Base-by-base conservation (phyloP, 192 early-diverging fungal species). In the Coemansia sp. region DNA sequence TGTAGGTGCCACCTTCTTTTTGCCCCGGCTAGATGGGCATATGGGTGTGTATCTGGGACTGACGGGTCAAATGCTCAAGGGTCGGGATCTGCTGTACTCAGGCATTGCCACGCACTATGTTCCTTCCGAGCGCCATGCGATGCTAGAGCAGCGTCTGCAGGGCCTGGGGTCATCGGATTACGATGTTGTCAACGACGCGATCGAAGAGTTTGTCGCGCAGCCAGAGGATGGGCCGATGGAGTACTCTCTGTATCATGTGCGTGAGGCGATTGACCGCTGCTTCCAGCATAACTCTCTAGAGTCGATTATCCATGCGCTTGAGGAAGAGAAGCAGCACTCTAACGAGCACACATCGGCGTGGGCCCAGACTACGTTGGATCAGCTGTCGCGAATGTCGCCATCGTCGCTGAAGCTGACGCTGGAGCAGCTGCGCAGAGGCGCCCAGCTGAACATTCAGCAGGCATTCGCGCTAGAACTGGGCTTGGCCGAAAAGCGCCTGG, bases 51-150 rank as follows among this genome's bases (percentile, higher is more conserved):
- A 91, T 60, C 74, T 99, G 50, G 97, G 90, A 0, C 70, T 99
- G 74, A 94, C 94, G 1, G 93, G 94, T 8, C 57, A 83, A 33
- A 65, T 79, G 19, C 78, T 99, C 53, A 81, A 80, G 66, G 95
- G 91, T 16, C 65, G 83, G 36, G 94, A 97, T 68, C 88, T 92
- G 26, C 73, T 96, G 78, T 93, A 87, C 56, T 85, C 95, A 5
- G 95, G 97, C 23, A 88, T 99, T 71, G 97, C 92, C 20, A 95
- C 97, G 26, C 95, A 99, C 72, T 98, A 85, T 68, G 88, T 99
- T 19, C 93, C 95, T 13, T 88, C 89, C 5, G 84, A 86, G 56
- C 86, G 94, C 8, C 63, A 97, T 36, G 81, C 86, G 0, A 67
- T 85, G 11, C 81, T 99, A 47, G 86, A 93, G 66, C 73, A 88